Evolutionary conservation across 345 rosid species (phyloP).

Genomic region (Lumnitzera littorea): DNA sequence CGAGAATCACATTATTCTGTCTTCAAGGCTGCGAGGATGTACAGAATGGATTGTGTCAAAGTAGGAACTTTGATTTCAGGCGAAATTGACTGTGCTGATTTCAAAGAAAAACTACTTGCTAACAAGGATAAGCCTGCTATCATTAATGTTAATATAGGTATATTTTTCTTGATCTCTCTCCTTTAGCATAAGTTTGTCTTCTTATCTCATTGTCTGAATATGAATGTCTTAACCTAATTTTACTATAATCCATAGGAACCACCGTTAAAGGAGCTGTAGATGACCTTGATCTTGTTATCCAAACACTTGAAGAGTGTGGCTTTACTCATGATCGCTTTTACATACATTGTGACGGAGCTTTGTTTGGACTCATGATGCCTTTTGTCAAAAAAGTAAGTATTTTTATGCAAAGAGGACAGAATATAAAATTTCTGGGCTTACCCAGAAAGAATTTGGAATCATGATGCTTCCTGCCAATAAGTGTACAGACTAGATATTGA

Average conservation of each 20-base stretch:
- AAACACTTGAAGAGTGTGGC: constrained; percentile 82
- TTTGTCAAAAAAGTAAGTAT: constrained; percentile 77
- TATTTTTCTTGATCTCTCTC: constrained; percentile 7
- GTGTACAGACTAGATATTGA: no score
- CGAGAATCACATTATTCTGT: constrained; percentile 83
- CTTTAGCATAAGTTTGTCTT: not conserved
- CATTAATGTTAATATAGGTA: constrained; percentile 88
- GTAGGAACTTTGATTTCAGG: constrained; percentile 68
- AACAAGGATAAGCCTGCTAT: constrained; percentile 93
- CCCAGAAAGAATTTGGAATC: no score
- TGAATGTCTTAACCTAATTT: no score
- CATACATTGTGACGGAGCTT: constrained; percentile 97
- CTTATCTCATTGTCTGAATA: no score
- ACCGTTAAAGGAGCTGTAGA: constrained; percentile 98
- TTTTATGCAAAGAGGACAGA: no score
- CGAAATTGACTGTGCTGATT: constrained; percentile 83
- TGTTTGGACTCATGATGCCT: constrained; percentile 99
- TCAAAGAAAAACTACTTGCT: constrained; percentile 51
- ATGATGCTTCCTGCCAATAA: no score
- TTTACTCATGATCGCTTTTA: constrained; percentile 70
- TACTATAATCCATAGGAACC: constrained; percentile 35
- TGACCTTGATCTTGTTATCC: constrained; percentile 90
- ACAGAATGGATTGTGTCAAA: constrained; percentile 82
- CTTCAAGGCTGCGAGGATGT: constrained; percentile 96
- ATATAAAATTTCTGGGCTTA: no score